Conservation (phyloP, 768 basidiomycete species). For the Omphalotus guepiniiformis region DNA sequence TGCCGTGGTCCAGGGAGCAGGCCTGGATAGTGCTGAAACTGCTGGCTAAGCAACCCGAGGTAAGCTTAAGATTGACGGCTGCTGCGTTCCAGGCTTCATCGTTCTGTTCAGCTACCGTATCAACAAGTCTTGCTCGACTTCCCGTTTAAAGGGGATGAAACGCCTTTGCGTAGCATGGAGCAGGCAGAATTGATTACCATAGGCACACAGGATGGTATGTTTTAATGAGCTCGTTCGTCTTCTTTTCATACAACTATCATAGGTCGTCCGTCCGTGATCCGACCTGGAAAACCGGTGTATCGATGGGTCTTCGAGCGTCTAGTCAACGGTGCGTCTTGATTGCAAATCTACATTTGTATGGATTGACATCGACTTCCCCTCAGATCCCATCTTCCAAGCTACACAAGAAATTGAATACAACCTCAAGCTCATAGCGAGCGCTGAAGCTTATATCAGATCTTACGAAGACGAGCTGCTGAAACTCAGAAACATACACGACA, state of each 20-base stretch:
- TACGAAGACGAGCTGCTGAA: slow-evolving; percentile 75
- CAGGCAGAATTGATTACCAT: slow-evolving; percentile 85
- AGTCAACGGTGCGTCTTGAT: slow-evolving; percentile 55
- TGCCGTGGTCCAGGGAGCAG: slow-evolving; percentile 85
- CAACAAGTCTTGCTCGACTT: slow-evolving; percentile 76
- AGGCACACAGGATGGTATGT: slow-evolving; percentile 64
- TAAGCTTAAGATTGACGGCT: slow-evolving; percentile 30
- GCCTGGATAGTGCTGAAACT: slow-evolving; percentile 80
- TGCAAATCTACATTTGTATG: not conserved
- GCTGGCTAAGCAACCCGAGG: slow-evolving; percentile 65
- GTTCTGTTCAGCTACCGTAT: slow-evolving; percentile 60
- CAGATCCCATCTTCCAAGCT: slow-evolving; percentile 76
- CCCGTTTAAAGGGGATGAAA: slow-evolving; percentile 91
- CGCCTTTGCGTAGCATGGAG: slow-evolving; percentile 78
- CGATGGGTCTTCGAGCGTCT: slow-evolving; percentile 81
- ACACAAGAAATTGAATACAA: slow-evolving; percentile 81
- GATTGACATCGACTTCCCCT: slow-evolving; percentile 8
- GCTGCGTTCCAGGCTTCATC: slow-evolving; percentile 18
- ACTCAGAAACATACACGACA: slow-evolving; percentile 60
- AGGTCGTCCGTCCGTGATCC: slow-evolving; percentile 82
- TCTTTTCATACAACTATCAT: not conserved
- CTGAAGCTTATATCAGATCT: slow-evolving; percentile 60
- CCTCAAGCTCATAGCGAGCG: slow-evolving; percentile 52
- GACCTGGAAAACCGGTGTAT: slow-evolving; percentile 89
- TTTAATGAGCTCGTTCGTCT: no score